Evolutionary conservation across 164 flowering plant species (phyloP).

Genomic region (Paratinospora sagittata): DNA sequence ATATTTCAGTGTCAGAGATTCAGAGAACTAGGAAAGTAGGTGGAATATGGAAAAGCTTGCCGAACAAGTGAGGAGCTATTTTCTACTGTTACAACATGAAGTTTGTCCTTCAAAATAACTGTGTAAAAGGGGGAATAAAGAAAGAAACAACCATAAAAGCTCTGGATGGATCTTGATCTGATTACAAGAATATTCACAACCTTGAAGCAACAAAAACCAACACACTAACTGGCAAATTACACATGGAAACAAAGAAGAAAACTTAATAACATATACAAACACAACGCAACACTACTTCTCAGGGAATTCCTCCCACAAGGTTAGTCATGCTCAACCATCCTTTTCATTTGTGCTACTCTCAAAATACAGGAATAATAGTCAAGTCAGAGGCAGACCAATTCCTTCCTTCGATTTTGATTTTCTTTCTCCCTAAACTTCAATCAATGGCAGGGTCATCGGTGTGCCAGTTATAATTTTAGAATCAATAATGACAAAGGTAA

Average conservation of each 20-base stretch:
- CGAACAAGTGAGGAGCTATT: not conserved
- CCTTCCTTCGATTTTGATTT: constrained; percentile 18
- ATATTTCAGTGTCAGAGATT: not conserved
- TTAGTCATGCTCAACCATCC: constrained; percentile 44
- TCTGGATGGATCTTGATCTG: constrained; percentile 35
- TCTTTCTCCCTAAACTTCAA: constrained; percentile 13
- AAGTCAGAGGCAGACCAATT: constrained; percentile 51
- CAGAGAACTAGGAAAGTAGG: not conserved
- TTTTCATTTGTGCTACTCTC: constrained; percentile 30
- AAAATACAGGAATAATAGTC: constrained; percentile 30
- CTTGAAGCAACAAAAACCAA: constrained; percentile 31
- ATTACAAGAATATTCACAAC: constrained; percentile 47
- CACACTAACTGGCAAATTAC: constrained; percentile 51
- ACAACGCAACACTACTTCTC: constrained; percentile 28
- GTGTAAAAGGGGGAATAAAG: not conserved
- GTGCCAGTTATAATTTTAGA: constrained; percentile 41
- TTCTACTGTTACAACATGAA: not conserved
- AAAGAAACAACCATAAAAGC: constrained; percentile 15
- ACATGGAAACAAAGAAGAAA: constrained; percentile 23
- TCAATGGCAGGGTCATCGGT: constrained; percentile 26
- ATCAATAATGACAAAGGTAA: constrained; percentile 27
- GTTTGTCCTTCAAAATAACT: not conserved
- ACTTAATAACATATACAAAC: constrained; percentile 40
- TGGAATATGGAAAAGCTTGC: not conserved
- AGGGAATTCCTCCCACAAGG: constrained; percentile 38